Evolutionary conservation across 495 filamentous ascomycete species (phyloP).

Genomic region (Lepidopterella palustris): DNA sequence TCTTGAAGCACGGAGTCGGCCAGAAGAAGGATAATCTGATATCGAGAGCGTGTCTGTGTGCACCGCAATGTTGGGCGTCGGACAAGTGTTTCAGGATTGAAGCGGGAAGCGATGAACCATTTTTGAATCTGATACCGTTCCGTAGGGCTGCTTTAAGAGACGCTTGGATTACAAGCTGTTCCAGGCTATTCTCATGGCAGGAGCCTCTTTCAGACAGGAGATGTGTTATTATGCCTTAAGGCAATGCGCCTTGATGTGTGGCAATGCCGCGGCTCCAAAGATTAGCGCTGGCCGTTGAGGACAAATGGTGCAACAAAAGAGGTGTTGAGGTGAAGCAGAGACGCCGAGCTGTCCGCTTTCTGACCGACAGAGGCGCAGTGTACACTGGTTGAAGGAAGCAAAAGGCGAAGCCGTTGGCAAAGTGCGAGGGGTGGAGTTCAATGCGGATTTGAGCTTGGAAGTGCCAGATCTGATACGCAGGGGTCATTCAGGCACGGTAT

Average conservation of each 20-base stretch:
- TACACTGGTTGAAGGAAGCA: not conserved
- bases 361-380: constrained; percentile 1
- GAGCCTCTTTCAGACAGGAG: not conserved
- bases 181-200: not conserved
- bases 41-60: constrained; percentile 6
- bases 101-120: constrained; percentile 24
- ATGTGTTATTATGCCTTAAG: not conserved
- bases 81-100: constrained; percentile 27
- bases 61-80: constrained; percentile 7
- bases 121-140: constrained; percentile 1
- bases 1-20: constrained; percentile 12
- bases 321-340: not conserved
- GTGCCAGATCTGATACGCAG: constrained; percentile 4
- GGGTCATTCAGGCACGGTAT: not conserved
- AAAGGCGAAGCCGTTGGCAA: not conserved
- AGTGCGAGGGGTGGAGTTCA: not conserved
- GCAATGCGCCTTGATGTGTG: not conserved
- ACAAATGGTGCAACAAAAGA: not conserved
- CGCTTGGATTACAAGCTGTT: not conserved
- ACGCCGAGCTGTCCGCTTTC: not conserved
- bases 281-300: not conserved
- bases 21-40: constrained; percentile 1
- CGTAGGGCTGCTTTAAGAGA: not conserved
- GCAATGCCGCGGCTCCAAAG: not conserved
- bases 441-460: not conserved